phyloP scores from a whole-genome alignment of 345 rosid genomes.

The Abelmoschus esculentus region DNA sequence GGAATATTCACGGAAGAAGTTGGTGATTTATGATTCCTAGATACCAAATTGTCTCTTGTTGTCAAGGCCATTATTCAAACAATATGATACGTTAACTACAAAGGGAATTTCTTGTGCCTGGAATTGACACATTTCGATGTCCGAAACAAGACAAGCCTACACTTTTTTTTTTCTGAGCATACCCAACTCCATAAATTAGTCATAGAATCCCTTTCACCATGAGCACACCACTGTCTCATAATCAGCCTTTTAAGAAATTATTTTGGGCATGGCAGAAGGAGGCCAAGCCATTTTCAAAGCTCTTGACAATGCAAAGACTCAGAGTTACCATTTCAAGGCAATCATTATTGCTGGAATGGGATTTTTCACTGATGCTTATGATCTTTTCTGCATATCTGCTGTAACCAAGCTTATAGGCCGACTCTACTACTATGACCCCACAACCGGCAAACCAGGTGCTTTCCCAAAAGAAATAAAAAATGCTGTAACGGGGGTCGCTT shows the following conservation, averaged over 20 bases:
- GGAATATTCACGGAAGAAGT: neutral
- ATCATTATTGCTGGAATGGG: constrained; percentile 60
- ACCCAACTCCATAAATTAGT: constrained; percentile 12
- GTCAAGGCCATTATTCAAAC: neutral
- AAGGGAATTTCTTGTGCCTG: constrained; percentile 29
- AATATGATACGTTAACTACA: constrained; percentile 12
- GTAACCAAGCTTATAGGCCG: constrained; percentile 55
- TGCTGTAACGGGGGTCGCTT: constrained; percentile 50
- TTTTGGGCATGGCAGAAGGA: constrained; percentile 24
- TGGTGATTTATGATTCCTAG: neutral
- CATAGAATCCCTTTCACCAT: neutral
- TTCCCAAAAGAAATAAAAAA: constrained; percentile 35
- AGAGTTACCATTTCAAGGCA: constrained; percentile 56
- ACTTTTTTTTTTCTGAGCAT: too few relatives aligned
- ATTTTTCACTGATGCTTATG: constrained; percentile 59
- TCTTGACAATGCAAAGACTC: constrained; percentile 56
- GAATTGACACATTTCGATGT: neutral
- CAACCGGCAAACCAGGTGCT: constrained; percentile 20
- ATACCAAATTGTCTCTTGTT: neutral
- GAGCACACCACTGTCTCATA: constrained; percentile 1
- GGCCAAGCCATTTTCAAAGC: constrained; percentile 33
- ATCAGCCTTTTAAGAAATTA: neutral
- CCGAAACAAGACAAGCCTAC: neutral
- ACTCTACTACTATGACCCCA: constrained; percentile 37
- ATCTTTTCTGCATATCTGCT: constrained; percentile 53